A percentile compares a stretch with the other conserved stretches of the same genome.
Conservation (phyloP, 176 grass and related monocot species). For the Paspalum notatum region DNA sequence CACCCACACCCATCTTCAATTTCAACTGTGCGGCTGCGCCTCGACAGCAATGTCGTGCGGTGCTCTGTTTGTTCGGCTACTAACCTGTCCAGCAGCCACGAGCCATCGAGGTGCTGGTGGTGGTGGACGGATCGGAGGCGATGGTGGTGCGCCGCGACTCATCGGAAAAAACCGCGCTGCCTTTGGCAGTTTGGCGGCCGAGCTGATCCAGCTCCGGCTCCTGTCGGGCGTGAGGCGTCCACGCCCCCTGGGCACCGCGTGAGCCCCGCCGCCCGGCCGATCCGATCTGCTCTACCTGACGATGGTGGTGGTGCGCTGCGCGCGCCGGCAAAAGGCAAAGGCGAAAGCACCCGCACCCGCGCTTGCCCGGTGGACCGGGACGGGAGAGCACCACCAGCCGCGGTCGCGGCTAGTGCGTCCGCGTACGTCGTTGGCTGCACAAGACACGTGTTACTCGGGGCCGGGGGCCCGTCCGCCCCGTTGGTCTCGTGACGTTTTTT, state of each 20-base stretch:
- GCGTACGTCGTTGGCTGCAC: neutral
- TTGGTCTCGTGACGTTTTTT: slow-evolving; percentile 8
- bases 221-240: neutral
- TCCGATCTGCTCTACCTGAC: neutral
- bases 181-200: neutral
- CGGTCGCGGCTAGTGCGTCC: neutral
- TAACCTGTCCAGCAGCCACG: no score
- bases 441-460: slow-evolving; percentile 36
- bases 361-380: neutral
- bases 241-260: slow-evolving; percentile 6
- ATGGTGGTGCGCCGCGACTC: neutral
- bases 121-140: neutral
- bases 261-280: neutral
- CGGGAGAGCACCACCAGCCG: neutral
- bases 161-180: neutral
- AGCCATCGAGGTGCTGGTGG: no score
- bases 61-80: neutral
- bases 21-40: neutral
- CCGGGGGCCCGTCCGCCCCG: neutral
- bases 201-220: neutral
- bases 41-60: neutral
- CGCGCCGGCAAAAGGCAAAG: neutral
- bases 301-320: neutral
- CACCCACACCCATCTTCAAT: neutral
- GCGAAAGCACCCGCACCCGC: neutral